Conservation (phyloP, 805 yeast genomes). For the Spathaspora arborariae region DNA sequence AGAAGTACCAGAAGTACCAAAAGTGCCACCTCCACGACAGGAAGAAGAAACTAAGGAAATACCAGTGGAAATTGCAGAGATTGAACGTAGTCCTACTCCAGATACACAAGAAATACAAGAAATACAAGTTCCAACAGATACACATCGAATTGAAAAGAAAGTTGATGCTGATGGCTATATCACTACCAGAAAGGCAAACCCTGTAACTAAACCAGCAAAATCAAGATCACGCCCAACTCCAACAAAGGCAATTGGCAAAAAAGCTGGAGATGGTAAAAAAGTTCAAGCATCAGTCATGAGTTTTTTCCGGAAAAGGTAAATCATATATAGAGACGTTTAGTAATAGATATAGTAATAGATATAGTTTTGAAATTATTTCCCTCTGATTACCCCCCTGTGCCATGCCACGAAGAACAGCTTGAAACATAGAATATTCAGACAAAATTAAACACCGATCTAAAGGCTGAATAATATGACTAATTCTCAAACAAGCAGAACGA, state of each 20-base stretch:
- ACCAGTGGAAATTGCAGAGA: constrained; percentile 1
- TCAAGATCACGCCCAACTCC: background rate
- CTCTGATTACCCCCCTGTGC: no score
- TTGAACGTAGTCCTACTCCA: constrained; percentile 2
- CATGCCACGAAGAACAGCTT: no score
- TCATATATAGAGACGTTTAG: no score
- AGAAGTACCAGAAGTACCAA: constrained; percentile 1
- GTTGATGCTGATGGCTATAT: constrained; percentile 53
- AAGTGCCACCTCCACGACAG: background rate
- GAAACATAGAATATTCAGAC: no score
- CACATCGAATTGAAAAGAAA: constrained; percentile 11
- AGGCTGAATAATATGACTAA: no score
- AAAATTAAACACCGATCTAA: no score
- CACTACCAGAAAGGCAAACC: constrained; percentile 22
- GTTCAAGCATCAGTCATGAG: constrained; percentile 42
- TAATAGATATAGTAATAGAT: no score
- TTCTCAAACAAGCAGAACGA: no score
- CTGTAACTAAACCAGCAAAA: constrained; percentile 6
- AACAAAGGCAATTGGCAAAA: constrained; percentile 14
- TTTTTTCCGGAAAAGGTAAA: constrained; percentile 41
- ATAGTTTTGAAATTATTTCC: no score
- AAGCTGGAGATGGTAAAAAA: constrained; percentile 14
- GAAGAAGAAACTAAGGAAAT: constrained; percentile 5
- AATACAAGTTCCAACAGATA: constrained; percentile 3
- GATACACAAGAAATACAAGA: constrained; percentile 1